Evolutionary conservation across 1,139 yeast species (phyloP).

Genomic region (Saccharomyces hybrid): DNA sequence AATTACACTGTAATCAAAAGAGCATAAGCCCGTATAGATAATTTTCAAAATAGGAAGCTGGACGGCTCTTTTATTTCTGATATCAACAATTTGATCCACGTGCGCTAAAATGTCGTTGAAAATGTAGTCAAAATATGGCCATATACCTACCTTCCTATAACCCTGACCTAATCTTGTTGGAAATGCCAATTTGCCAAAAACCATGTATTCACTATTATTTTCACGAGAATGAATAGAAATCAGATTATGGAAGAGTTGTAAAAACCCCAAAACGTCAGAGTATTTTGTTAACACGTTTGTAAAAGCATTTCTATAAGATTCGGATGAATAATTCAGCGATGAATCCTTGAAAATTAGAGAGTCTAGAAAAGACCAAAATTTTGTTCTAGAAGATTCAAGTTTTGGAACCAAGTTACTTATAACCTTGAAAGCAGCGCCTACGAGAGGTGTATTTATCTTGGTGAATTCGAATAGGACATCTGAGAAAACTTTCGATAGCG

Average conservation of each 20-base stretch:
- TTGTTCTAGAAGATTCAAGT: conserved; percentile 36
- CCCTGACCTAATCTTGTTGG: conserved; percentile 59
- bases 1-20: conserved; percentile 58
- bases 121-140: conserved; percentile 75
- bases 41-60: conserved; percentile 49
- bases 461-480: conserved; percentile 41
- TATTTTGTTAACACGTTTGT: conserved; percentile 33
- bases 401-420: conserved; percentile 49
- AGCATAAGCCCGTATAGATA: conserved; percentile 45
- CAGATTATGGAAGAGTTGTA: conserved; percentile 35
- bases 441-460: conserved; percentile 43
- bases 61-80: conserved; percentile 38
- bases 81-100: conserved; percentile 23
- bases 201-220: conserved; percentile 22
- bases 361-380: conserved; percentile 69
- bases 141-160: conserved; percentile 59
- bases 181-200: conserved; percentile 41
- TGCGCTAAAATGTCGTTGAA: conserved; percentile 56
- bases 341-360: conserved; percentile 52
- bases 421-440: conserved; percentile 46
- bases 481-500: conserved; percentile 20
- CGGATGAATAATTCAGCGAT: conserved; percentile 10
- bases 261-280: conserved; percentile 56
- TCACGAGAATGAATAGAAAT: conserved; percentile 36
- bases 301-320: conserved; percentile 23